Conservation (phyloP, 306 rosid species). For the Fragaria ananassa region DNA sequence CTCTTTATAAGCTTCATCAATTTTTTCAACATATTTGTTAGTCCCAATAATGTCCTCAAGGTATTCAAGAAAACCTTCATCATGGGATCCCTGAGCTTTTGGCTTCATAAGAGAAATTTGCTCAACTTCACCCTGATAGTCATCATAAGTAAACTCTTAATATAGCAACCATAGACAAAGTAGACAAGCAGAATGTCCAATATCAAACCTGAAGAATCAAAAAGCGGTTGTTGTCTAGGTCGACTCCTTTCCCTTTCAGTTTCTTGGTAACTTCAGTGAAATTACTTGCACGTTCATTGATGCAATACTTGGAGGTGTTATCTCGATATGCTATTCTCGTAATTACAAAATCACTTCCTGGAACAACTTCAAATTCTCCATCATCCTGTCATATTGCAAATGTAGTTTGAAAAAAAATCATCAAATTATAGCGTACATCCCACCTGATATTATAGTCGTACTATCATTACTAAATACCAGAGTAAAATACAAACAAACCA, state of each 20-base stretch:
- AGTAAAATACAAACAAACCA: neutral
- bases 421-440: neutral
- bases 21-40: conserved; percentile 79
- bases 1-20: conserved; percentile 75
- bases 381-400: conserved; percentile 50
- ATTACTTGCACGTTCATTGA: conserved; percentile 76
- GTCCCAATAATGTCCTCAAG: conserved; percentile 96
- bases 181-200: neutral
- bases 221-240: conserved; percentile 93
- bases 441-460: neutral
- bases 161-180: conserved; percentile 8
- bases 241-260: conserved; percentile 93
- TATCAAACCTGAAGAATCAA: conserved; percentile 84
- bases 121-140: conserved; percentile 87
- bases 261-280: conserved; percentile 95
- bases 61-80: conserved; percentile 97
- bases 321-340: conserved; percentile 86
- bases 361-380: conserved; percentile 69
- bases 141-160: conserved; percentile 29
- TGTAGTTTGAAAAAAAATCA: neutral
- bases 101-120: conserved; percentile 98
- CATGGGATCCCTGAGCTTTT: conserved; percentile 96
- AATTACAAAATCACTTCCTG: conserved; percentile 83
- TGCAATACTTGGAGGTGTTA: conserved; percentile 86
- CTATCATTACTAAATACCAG: conserved; percentile 1